Conservation (phyloP, 2,329 filamentous ascomycete genomes). For the Phaeosphaeriaceae sp. region DNA sequence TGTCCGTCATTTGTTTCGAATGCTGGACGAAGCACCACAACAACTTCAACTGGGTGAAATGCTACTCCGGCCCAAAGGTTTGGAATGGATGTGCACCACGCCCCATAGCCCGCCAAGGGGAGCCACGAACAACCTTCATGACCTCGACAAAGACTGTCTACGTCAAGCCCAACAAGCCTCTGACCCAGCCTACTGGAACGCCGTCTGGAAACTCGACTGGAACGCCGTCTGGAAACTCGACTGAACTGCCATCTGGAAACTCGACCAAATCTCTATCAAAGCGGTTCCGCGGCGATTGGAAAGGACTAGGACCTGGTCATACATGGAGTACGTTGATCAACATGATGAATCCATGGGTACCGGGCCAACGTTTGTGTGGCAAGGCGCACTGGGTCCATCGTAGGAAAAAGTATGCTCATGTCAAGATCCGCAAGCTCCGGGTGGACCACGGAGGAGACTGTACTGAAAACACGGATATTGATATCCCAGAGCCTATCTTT, state of each 20-base stretch:
- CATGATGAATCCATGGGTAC: conserved; percentile 21
- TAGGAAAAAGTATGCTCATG: background rate
- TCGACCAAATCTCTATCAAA: background rate
- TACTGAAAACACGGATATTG: too few relatives aligned
- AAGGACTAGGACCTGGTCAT: conserved; percentile 10
- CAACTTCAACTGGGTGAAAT: conserved; percentile 22
- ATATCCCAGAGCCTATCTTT: too few relatives aligned
- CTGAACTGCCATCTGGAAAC: too few relatives aligned
- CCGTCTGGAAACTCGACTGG: background rate
- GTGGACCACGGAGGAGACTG: too few relatives aligned
- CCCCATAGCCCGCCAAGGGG: conserved; percentile 12
- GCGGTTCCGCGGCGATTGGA: background rate
- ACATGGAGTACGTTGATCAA: conserved; percentile 26
- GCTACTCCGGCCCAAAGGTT: conserved; percentile 12
- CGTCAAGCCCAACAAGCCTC: background rate
- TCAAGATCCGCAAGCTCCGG: too few relatives aligned
- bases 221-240: too few relatives aligned
- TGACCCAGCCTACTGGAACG: background rate
- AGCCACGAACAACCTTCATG: conserved; percentile 4
- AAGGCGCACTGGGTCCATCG: conserved; percentile 33
- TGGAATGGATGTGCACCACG: background rate
- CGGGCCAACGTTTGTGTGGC: conserved; percentile 13
- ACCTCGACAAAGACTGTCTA: background rate
- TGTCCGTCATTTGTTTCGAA: conserved; percentile 25
- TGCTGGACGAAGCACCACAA: conserved; percentile 27